A percentile compares a stretch with the other conserved stretches of the same genome.
Conservation (phyloP, 2,329 filamentous ascomycete species). For the Hypoxylon sp. region DNA sequence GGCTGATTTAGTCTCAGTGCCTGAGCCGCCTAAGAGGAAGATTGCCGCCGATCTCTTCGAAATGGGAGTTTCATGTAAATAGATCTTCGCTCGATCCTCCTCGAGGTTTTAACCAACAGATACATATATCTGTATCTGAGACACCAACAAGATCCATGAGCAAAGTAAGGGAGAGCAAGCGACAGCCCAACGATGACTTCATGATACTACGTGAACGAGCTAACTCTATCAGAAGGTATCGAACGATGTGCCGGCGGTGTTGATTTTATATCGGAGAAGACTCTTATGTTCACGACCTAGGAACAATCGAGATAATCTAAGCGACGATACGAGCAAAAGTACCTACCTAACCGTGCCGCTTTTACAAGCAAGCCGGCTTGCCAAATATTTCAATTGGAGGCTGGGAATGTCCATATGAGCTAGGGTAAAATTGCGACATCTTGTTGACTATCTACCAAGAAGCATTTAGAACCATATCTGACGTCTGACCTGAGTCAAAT, state of each 20-base stretch:
- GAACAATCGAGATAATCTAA: neutral
- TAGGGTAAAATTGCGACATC: slow-evolving; percentile 10
- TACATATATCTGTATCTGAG: neutral
- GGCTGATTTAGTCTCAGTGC: neutral
- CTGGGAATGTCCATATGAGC: neutral
- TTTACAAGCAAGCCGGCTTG: neutral
- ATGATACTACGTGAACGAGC: slow-evolving; percentile 12
- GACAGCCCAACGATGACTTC: slow-evolving; percentile 1
- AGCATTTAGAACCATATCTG: slow-evolving; percentile 7
- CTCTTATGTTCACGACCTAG: neutral
- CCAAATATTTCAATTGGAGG: neutral
- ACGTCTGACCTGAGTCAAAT: neutral
- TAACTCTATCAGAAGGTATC: slow-evolving; percentile 2
- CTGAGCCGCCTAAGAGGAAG: neutral
- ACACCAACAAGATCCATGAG: slow-evolving; percentile 8
- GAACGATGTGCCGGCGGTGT: slow-evolving; percentile 16
- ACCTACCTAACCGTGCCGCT: neutral
- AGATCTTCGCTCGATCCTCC: neutral
- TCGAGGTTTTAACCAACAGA: neutral
- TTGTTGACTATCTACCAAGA: slow-evolving; percentile 1
- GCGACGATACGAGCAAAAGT: slow-evolving; percentile 6
- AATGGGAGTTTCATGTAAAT: neutral
- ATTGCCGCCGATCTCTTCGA: neutral
- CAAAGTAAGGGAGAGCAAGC: slow-evolving; percentile 2
- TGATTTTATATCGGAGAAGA: slow-evolving; percentile 13